Conservation (phyloP, 2,329 filamentous ascomycete genomes). For the Fonsecaea multimorphosa region DNA sequence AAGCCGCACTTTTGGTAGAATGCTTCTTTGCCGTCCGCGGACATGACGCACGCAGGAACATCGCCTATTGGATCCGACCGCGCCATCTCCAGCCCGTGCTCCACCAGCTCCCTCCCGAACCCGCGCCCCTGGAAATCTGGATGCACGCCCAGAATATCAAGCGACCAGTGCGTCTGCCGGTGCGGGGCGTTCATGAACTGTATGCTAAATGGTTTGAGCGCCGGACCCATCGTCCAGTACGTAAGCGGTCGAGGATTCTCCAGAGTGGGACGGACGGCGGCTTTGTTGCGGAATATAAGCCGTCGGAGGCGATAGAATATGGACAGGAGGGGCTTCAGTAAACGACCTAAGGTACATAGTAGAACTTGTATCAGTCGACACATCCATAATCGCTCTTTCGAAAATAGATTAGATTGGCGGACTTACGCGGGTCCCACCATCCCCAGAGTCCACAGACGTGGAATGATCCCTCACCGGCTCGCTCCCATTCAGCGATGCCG, state of each 20-base stretch:
- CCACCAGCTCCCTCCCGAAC: constrained; percentile 24
- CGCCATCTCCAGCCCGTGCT: constrained; percentile 23
- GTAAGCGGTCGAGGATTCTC: constrained; percentile 39
- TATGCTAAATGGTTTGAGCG: constrained; percentile 11
- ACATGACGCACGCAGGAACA: constrained; percentile 26
- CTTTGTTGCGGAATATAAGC: constrained; percentile 20
- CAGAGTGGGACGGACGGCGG: constrained; percentile 41
- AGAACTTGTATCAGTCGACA: no score
- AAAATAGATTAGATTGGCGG: no score
- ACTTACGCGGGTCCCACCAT: constrained; percentile 34
- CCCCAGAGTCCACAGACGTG: constrained; percentile 24
- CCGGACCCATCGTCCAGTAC: constrained; percentile 21
- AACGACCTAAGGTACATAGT: constrained; percentile 5
- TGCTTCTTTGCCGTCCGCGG: constrained; percentile 27
- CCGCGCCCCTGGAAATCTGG: constrained; percentile 27
- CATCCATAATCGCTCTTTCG: no score
- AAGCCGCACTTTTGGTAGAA: constrained; percentile 33
- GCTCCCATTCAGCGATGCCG: constrained; percentile 27
- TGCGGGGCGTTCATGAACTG: constrained; percentile 25
- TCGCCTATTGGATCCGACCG: constrained; percentile 20
- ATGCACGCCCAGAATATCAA: constrained; percentile 28
- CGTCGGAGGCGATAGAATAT: constrained; percentile 12
- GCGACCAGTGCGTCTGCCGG: constrained; percentile 30
- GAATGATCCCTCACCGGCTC: constrained; percentile 25
- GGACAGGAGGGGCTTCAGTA: constrained; percentile 16